A percentile compares a stretch with the other conserved stretches of the same genome.
Conservation (phyloP, 2,329 filamentous ascomycete genomes). For the Epichloe sp. region DNA sequence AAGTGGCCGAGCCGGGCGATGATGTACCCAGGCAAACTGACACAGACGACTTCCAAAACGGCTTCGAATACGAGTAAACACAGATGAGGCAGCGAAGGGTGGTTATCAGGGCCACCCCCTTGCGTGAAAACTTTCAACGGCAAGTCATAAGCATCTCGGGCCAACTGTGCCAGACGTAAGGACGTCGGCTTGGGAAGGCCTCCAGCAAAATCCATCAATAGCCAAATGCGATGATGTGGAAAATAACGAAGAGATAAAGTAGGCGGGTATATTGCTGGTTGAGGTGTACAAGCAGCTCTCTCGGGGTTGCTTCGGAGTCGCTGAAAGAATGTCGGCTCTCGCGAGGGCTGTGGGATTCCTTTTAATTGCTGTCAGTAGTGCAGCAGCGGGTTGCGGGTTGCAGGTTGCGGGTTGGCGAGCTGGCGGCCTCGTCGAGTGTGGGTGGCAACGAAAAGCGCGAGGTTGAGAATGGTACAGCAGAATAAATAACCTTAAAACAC, state of each 20-base stretch:
- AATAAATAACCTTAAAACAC: constrained; percentile 9
- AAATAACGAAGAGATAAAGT: background rate
- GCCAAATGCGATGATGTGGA: background rate
- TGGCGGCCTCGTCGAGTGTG: background rate
- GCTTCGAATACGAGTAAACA: constrained; percentile 84
- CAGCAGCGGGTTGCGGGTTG: background rate
- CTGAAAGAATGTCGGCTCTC: background rate
- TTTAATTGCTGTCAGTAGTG: background rate
- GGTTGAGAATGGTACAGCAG: background rate
- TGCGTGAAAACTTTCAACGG: constrained; percentile 26
- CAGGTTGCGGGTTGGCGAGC: background rate
- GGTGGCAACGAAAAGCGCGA: background rate
- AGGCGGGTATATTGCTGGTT: background rate
- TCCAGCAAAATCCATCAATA: constrained; percentile 24
- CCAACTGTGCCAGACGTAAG: constrained; percentile 28
- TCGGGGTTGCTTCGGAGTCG: background rate
- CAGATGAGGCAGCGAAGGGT: constrained; percentile 56
- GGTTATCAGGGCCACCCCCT: constrained; percentile 32
- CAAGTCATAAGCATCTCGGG: constrained; percentile 26
- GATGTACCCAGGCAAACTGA: constrained; percentile 87
- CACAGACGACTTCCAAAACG: constrained; percentile 87
- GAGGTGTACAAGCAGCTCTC: background rate
- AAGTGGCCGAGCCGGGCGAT: constrained; percentile 85
- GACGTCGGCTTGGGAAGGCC: constrained; percentile 29
- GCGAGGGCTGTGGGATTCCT: background rate